Percentiles rank a stretch among this genome's conserved stretches.
Evolutionary conservation across 1,139 yeast genomes (phyloP).

Genomic region (Dujonia santamariae): DNA sequence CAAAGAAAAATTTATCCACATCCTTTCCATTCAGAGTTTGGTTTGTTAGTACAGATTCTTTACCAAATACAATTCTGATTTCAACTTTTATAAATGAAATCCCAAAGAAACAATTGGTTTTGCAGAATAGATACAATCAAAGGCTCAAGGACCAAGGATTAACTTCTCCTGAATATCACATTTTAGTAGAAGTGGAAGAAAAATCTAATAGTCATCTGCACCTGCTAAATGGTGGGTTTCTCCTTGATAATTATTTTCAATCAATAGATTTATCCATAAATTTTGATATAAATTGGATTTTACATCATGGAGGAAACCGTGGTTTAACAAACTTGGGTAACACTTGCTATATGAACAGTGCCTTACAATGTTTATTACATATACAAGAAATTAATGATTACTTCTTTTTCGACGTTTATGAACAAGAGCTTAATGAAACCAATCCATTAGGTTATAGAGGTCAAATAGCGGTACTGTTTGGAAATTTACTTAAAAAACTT

Average conservation of each 20-base stretch:
- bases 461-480: conserved; percentile 74
- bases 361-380: conserved; percentile 85
- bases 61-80: conserved; percentile 23
- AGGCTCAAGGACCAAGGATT: conserved; percentile 34
- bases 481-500: conserved; percentile 56
- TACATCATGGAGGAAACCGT: conserved; percentile 30
- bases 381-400: conserved; percentile 80
- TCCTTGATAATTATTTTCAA: conserved; percentile 26
- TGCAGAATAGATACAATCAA: conserved; percentile 19
- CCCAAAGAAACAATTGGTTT: conserved; percentile 28
- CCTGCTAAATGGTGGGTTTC: conserved; percentile 17
- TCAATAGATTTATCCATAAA: conserved; percentile 12
- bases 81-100: conserved; percentile 30
- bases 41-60: conserved; percentile 32
- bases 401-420: conserved; percentile 61
- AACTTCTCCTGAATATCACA: conserved; percentile 23
- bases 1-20: conserved; percentile 8
- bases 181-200: conserved; percentile 33
- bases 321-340: conserved; percentile 88
- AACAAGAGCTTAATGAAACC: conserved; percentile 62
- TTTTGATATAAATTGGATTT: conserved; percentile 14
- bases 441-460: conserved; percentile 90
- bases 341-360: conserved; percentile 96
- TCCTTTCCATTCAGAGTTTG: conserved; percentile 28
- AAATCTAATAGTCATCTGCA: conserved; percentile 10